Evolutionary conservation across 768 basidiomycete species (phyloP), one percentile per base, ranked within the genome.

Genomic region (Udeniomyces megalosporus): DNA sequence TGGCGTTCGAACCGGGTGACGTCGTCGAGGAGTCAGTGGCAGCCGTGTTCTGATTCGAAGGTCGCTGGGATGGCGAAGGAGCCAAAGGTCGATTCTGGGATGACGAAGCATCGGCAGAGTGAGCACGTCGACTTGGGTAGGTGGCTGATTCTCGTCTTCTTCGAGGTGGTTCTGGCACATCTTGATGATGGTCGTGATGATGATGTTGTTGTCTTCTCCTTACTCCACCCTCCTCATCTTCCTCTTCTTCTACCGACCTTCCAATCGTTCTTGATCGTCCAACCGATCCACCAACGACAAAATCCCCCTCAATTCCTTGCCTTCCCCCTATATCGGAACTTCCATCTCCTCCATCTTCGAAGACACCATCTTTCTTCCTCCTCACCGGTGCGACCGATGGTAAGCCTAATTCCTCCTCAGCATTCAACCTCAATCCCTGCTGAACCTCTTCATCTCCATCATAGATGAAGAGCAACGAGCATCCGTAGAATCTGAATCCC

Each of bases 401-500:
- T n/a, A 29, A n/a, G 8, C 38, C 38, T 17, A 42, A 42, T 42
- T 42, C 38, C 38, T 63, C 51, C 42, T 64, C 50, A 26, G 69
- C 61, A 14, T 62, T 66, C 48, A 63, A 47, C 32, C 53, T 47
- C 58, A 72, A 75, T 24, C 73, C 67, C 68, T 88, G 84, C 74
- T 97, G 95, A 1, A 82, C 80, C 67, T 91, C 88, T 48, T 77
- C 79, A 71, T 97, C 92, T 46, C 95, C 95, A 71, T 99, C 95
- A 73, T 99, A 99, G 71, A 97, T 93, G 71, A 97, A 81, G 57
- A 99, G 82, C 50, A 99, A 81, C 67, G 87, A 90, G 75, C 93
- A 96, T 15, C 95, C 95, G 71, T 99, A 99, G 75, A 99, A 97
- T 53, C 95, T 83, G 75, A 88, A 99, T n/a, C 95, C 90, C 68